Evolutionary conservation across 2,329 filamentous ascomycete genomes (phyloP).

Genomic region (Alternaria longipes): DNA sequence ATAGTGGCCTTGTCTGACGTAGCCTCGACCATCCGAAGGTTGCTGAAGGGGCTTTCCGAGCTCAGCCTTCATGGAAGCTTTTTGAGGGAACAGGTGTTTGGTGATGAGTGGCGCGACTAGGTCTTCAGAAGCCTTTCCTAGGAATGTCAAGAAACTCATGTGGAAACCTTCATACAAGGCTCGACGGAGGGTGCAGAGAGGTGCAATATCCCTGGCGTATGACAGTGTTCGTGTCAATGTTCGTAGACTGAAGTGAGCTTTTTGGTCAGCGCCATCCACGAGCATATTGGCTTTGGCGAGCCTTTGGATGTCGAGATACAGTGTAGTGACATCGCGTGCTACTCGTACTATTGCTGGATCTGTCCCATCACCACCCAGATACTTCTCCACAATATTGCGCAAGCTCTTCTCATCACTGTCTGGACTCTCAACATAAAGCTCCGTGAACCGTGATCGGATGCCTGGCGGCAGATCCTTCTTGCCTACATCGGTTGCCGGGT

Average conservation of each 20-base stretch:
- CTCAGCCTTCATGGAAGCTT: slow-evolving; percentile 74
- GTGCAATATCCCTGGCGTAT: slow-evolving; percentile 85
- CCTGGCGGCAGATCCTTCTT: slow-evolving; percentile 93
- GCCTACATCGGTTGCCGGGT: slow-evolving; percentile 95
- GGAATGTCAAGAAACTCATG: slow-evolving; percentile 94
- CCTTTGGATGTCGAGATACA: slow-evolving; percentile 88
- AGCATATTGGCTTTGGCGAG: slow-evolving; percentile 83
- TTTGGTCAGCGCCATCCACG: slow-evolving; percentile 94
- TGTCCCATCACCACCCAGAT: slow-evolving; percentile 74
- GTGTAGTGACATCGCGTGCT: slow-evolving; percentile 79
- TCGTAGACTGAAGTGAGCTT: slow-evolving; percentile 95
- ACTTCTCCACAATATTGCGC: slow-evolving; percentile 85
- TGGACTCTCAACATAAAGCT: slow-evolving; percentile 91
- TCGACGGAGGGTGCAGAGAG: slow-evolving; percentile 83
- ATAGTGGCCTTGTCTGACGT: slow-evolving; percentile 88
- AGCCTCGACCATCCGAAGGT: slow-evolving; percentile 77
- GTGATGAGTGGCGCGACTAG: slow-evolving; percentile 81
- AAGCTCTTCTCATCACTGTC: slow-evolving; percentile 88
- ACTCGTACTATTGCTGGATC: slow-evolving; percentile 74
- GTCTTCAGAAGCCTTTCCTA: slow-evolving; percentile 82
- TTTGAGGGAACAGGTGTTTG: slow-evolving; percentile 77
- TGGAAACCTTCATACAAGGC: slow-evolving; percentile 94
- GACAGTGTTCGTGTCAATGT: slow-evolving; percentile 89
- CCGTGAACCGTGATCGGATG: slow-evolving; percentile 90
- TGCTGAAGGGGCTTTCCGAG: slow-evolving; percentile 80